These are phyloP conservation scores for Lineolata rhizophorae DNA, from an alignment of 495 filamentous ascomycete species.

Conservation along the genomic window DNA sequence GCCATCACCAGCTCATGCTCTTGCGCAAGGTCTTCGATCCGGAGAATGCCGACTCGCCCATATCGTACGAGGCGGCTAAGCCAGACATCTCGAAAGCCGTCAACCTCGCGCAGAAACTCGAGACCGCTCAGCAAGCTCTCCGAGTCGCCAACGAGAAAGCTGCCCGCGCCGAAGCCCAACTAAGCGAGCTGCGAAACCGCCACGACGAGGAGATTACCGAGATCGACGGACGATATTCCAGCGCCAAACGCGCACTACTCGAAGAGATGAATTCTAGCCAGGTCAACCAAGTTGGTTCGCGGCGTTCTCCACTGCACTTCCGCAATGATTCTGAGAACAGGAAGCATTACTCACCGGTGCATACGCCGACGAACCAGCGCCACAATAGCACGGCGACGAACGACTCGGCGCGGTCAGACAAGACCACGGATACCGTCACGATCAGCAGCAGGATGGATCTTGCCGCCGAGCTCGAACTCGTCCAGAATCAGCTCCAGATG, in stretches of 20 bases:
- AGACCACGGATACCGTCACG: slow-evolving; percentile 70
- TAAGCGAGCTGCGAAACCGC: slow-evolving; percentile 53
- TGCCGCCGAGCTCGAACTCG: slow-evolving; percentile 71
- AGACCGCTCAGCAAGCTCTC: slow-evolving; percentile 67
- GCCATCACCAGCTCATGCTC: slow-evolving; percentile 55
- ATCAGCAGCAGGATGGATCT: slow-evolving; percentile 83
- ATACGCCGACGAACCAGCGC: slow-evolving; percentile 55
- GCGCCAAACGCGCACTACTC: slow-evolving; percentile 46
- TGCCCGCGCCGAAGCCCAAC: slow-evolving; percentile 58
- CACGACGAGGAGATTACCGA: slow-evolving; percentile 54
- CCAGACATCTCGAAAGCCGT: slow-evolving; percentile 37
- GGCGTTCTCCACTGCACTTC: slow-evolving; percentile 54
- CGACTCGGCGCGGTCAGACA: slow-evolving; percentile 72
- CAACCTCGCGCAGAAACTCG: slow-evolving; percentile 71
- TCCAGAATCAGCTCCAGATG: slow-evolving; percentile 89
- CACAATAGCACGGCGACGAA: slow-evolving; percentile 45
- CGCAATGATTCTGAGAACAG: slow-evolving; percentile 41
- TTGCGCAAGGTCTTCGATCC: slow-evolving; percentile 77
- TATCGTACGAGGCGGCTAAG: slow-evolving; percentile 38
- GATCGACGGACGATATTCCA: slow-evolving; percentile 47
- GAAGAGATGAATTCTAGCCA: slow-evolving; percentile 83
- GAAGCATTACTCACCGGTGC: slow-evolving; percentile 25
- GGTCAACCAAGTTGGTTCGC: slow-evolving; percentile 30
- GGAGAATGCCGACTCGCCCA: slow-evolving; percentile 33
- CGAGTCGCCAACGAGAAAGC: slow-evolving; percentile 72